These are phyloP conservation scores for Lasiosphaeriaceae sp. DNA, from an alignment of 495 filamentous ascomycete genomes.

Conservation along the genomic window DNA sequence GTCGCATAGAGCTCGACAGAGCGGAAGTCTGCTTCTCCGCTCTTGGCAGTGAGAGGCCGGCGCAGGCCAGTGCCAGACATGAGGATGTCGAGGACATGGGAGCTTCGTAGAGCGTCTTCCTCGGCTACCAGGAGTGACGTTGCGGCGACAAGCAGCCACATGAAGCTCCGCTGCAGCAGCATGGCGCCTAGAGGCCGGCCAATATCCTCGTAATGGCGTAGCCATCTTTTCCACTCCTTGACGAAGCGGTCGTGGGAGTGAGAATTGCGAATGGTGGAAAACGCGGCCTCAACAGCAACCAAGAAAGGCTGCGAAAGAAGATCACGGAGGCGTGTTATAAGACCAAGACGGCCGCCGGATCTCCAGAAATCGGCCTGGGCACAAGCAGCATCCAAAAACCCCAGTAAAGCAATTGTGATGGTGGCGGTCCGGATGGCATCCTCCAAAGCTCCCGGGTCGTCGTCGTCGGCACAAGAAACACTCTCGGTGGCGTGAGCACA, in stretches of 20 bases:
- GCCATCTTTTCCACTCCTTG: slow-evolving; percentile 77
- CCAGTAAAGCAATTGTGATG: slow-evolving; percentile 75
- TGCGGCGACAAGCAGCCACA: slow-evolving; percentile 73
- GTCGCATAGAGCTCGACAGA: slow-evolving; percentile 68
- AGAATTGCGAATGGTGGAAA: slow-evolving; percentile 73
- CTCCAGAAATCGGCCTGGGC: slow-evolving; percentile 76
- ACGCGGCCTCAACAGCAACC: slow-evolving; percentile 76
- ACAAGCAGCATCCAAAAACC: slow-evolving; percentile 79
- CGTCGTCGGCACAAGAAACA: slow-evolving; percentile 43
- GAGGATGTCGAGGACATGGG: slow-evolving; percentile 73
- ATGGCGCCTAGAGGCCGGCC: slow-evolving; percentile 87
- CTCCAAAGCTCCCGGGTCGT: slow-evolving; percentile 51
- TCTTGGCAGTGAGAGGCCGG: slow-evolving; percentile 34
- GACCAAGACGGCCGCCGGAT: slow-evolving; percentile 59
- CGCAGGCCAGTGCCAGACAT: slow-evolving; percentile 47
- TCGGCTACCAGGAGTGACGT: slow-evolving; percentile 68
- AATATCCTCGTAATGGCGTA: slow-evolving; percentile 73
- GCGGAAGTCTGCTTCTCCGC: slow-evolving; percentile 44
- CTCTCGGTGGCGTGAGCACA: slow-evolving; percentile 51
- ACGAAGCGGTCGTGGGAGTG: slow-evolving; percentile 47
- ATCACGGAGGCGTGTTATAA: slow-evolving; percentile 64
- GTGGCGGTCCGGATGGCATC: slow-evolving; percentile 66
- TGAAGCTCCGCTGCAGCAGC: slow-evolving; percentile 81
- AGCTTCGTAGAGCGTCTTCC: slow-evolving; percentile 52
- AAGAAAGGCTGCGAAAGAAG: slow-evolving; percentile 81